Base-by-base conservation (phyloP, 164 flowering plant species). In the Stephania cephalantha region DNA sequence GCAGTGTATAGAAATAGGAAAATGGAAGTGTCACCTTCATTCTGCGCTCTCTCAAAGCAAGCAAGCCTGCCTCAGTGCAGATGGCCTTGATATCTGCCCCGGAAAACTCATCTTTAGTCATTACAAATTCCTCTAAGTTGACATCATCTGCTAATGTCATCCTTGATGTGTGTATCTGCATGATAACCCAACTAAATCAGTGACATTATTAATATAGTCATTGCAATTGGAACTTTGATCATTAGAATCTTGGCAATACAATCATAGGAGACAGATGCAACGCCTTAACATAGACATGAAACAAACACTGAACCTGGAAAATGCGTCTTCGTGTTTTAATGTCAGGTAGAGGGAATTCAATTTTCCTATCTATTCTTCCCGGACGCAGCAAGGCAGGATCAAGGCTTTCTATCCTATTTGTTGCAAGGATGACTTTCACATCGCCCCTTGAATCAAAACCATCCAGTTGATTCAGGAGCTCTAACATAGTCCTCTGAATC, bases 81-180 rank as follows among this genome's bases (percentile, higher is more conserved):
- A 92, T 92, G 45, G 98, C 98, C 79, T 92, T 92, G 63, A 94
- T 91, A 79, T 94, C 97, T 78, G 98, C 98, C 63, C 97, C 96
- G 70, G 97, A 91, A 75, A 94, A 92, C 83, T 92, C 95, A 80
- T 92, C 98, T 76, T 90, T 92, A 0, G 97, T 90, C 96, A 90
- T 89, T 7, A 92, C 96, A 85, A 92, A 92, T 74, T 94, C 98
- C 87, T 94, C 98, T 29, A 94, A 82, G 83, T 94, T 91, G 70
- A 94, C 98, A 85, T 91, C 98, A 80, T 92, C 97, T 9, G 96
- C 90, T 80, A 94, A 78, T 4, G 97, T 94, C 97, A 91, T 94
- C 82, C 93, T 89, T 75, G 96, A 86, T 45, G 97, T 92, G 79
- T 92, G 96, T 74, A 92, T 92, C 98, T 91, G 80, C 50, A 79